Evolutionary conservation across 352 stramenopile species (phyloP).

Genomic region (Pythium sukuiense): DNA sequence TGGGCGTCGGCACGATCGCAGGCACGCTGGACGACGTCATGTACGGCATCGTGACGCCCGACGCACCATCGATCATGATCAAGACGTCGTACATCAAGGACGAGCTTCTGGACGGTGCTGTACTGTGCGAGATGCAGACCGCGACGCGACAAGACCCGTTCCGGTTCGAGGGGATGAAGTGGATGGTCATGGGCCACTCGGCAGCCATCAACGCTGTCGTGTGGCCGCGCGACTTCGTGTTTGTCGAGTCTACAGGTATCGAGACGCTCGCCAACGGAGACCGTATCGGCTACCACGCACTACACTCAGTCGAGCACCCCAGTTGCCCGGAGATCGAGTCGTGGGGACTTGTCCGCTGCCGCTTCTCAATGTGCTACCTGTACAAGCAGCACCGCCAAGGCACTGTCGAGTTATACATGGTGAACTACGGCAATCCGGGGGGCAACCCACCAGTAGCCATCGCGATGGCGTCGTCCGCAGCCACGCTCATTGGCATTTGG

Average conservation of each 20-base stretch:
- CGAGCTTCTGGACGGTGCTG: conserved; percentile 45
- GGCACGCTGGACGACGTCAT: conserved; percentile 32
- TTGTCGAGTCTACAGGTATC: conserved; percentile 47
- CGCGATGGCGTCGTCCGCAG: conserved; percentile 25
- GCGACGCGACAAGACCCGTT: conserved; percentile 34
- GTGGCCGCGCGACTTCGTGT: conserved; percentile 45
- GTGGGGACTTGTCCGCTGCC: conserved; percentile 10
- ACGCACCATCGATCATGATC: conserved; percentile 47
- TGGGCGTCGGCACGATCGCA: conserved; percentile 24
- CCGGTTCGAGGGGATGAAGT: conserved; percentile 29
- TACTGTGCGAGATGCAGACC: conserved; percentile 42
- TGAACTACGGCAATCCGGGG: conserved; percentile 21
- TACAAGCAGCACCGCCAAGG: conserved; percentile 19
- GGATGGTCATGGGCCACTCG: conserved; percentile 25
- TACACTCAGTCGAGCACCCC: conserved; percentile 40
- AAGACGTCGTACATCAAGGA: conserved; percentile 54
- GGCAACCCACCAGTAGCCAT: conserved; percentile 24
- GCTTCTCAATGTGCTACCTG: conserved; percentile 22
- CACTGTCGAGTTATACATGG: conserved; percentile 35
- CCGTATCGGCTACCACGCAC: conserved; percentile 38
- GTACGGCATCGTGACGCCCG: conserved; percentile 44
- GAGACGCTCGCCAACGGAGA: conserved; percentile 30
- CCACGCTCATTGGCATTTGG: conserved; percentile 29
- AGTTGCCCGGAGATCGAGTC: conserved; percentile 8
- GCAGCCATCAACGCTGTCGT: conserved; percentile 24